Percentiles rank a stretch among this genome's conserved stretches.
Evolutionary conservation across 2,329 filamentous ascomycete species (phyloP).

Genomic region (Albifimbria verrucaria): DNA sequence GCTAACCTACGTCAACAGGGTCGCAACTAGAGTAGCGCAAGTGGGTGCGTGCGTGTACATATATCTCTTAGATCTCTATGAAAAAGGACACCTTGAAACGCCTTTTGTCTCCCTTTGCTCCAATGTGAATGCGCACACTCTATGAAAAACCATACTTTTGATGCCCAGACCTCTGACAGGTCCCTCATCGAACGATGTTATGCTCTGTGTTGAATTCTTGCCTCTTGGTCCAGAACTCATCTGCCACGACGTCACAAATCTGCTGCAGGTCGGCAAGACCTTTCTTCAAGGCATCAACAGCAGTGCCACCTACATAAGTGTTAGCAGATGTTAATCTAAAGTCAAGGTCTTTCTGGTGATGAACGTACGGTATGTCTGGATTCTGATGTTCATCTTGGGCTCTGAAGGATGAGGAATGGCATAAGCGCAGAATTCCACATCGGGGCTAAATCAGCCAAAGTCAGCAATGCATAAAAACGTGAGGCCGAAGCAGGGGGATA

Average conservation of each 20-base stretch:
- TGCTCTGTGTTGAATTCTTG: conserved; percentile 31
- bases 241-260: conserved; percentile 88
- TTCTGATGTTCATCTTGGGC: conserved; percentile 92
- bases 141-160: conserved; percentile 6
- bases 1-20: conserved; percentile 32
- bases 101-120: conserved; percentile 23
- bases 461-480: conserved; percentile 3
- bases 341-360: too few relatives aligned
- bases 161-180: conserved; percentile 16
- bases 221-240: conserved; percentile 71
- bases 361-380: conserved; percentile 87
- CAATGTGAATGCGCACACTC: conserved; percentile 15
- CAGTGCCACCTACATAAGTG: conserved; percentile 63
- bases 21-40: conserved; percentile 47
- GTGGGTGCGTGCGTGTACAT: conserved; percentile 26
- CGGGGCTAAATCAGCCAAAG: conserved; percentile 62
- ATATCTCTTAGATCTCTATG: conserved; percentile 28
- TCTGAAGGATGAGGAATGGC: conserved; percentile 97
- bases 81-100: conserved; percentile 28
- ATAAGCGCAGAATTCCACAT: conserved; percentile 98
- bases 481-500: conserved; percentile 21
- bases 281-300: conserved; percentile 84
- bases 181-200: conserved; percentile 27
- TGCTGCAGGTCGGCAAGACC: conserved; percentile 85
- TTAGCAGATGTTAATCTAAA: conserved; percentile 13